phyloP scores from a whole-genome alignment of 768 basidiomycete species.

The Rhodosporidiobolus odoratus region DNA sequence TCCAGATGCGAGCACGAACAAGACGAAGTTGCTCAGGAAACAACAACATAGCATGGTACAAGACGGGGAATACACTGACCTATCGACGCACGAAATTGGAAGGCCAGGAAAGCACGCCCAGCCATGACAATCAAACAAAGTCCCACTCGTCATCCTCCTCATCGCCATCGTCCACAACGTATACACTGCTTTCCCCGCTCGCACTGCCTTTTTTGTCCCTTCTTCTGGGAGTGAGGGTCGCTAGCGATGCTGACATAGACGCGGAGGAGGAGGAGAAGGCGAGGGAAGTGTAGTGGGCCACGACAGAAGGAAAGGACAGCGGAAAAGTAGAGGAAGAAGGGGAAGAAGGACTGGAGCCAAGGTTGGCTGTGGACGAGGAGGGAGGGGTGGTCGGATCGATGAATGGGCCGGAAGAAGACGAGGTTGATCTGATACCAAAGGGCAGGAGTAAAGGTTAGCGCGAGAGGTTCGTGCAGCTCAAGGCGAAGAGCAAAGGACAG shows the following conservation, averaged over 20 bases:
- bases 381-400: background rate
- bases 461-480: background rate
- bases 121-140: background rate
- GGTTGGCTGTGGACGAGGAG: background rate
- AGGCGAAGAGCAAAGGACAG: background rate
- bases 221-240: background rate
- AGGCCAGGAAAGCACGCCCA: no score
- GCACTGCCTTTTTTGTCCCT: background rate
- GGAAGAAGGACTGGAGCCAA: background rate
- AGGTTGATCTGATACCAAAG: background rate
- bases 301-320: background rate
- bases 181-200: background rate
- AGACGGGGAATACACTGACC: no score
- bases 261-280: background rate
- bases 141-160: conserved; percentile 17
- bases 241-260: background rate
- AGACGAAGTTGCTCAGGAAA: no score
- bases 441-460: background rate
- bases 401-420: conserved; percentile 3
- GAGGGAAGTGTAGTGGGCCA: background rate
- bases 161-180: background rate
- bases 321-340: conserved; percentile 3
- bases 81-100: no score
- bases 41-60: no score
- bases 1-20: no score